A percentile compares a stretch with the other conserved stretches of the same genome.
Evolutionary conservation across 2,329 filamentous ascomycete genomes (phyloP).

Genomic region (Fusarium decemcellulare): DNA sequence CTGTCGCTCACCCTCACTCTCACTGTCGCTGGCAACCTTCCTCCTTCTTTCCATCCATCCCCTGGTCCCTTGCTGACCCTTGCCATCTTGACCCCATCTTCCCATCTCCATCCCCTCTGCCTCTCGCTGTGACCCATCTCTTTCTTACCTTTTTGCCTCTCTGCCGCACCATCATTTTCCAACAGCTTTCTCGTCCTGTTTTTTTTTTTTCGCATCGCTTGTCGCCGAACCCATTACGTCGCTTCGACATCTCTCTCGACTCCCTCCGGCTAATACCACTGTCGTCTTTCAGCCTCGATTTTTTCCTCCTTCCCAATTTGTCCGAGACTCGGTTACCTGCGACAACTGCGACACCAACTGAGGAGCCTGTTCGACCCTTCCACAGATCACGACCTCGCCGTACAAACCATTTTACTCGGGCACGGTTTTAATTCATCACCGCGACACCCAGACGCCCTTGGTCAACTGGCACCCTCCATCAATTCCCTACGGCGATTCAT

Average conservation of each 20-base stretch:
- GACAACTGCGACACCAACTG: conserved; percentile 38
- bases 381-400: conserved; percentile 30
- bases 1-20: conserved; percentile 9
- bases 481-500: conserved; percentile 1
- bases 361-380: conserved; percentile 39
- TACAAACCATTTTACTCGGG: conserved; percentile 28
- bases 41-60: conserved; percentile 34
- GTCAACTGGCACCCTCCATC: conserved; percentile 1
- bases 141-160: conserved; percentile 22
- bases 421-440: conserved; percentile 25
- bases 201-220: conserved; percentile 24
- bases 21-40: conserved; percentile 26
- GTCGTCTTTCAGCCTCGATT: conserved; percentile 37
- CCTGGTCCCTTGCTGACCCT: conserved; percentile 31
- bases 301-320: conserved; percentile 30
- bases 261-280: conserved; percentile 27
- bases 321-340: conserved; percentile 36
- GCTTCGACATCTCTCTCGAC: conserved; percentile 11
- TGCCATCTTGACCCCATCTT: conserved; percentile 36
- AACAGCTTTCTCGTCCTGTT: conserved; percentile 21
- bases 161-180: conserved; percentile 35
- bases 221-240: conserved; percentile 18
- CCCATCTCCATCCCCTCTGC: conserved; percentile 38
- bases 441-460: conserved; percentile 18
- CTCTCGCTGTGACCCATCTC: conserved; percentile 32